A percentile compares a stretch with the other conserved stretches of the same genome.
phyloP scores from a whole-genome alignment of 495 filamentous ascomycete species.

The Xylaria longipes region DNA sequence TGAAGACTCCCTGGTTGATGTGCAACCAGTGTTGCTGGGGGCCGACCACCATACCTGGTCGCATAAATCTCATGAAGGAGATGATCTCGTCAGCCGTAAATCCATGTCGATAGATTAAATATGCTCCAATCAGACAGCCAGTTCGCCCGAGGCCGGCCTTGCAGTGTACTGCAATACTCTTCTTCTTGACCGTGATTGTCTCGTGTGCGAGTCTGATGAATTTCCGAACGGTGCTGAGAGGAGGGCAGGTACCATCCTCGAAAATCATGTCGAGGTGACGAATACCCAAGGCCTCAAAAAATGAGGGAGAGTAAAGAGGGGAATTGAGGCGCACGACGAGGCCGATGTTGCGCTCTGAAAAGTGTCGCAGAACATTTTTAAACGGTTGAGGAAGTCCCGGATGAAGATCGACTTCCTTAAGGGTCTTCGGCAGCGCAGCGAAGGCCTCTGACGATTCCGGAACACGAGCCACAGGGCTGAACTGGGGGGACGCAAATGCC shows the following conservation, averaged over 20 bases:
- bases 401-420: conserved; percentile 67
- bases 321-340: conserved; percentile 96
- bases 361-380: conserved; percentile 93
- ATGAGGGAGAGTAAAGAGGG: conserved; percentile 91
- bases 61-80: conserved; percentile 99
- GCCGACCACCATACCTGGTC: conserved; percentile 98
- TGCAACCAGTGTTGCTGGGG: conserved; percentile 99
- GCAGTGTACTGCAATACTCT: conserved; percentile 95
- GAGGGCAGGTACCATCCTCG: conserved; percentile 95
- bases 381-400: conserved; percentile 77
- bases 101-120: conserved; percentile 96
- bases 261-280: conserved; percentile 99
- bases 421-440: conserved; percentile 69
- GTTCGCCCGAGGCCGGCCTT: conserved; percentile 98
- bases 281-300: conserved; percentile 94
- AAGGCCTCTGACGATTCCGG: conserved; percentile 73
- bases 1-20: conserved; percentile 93
- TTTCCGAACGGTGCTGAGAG: conserved; percentile 80
- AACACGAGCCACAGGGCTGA: conserved; percentile 73
- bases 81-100: conserved; percentile 99
- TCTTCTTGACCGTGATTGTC: conserved; percentile 85
- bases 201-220: conserved; percentile 96
- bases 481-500: conserved; percentile 94
- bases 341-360: conserved; percentile 82
- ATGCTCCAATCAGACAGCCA: conserved; percentile 94